A percentile compares a stretch with the other conserved stretches of the same genome.
Conservation (phyloP, 1,139 yeast species). For the Pichia sorboxylosa region DNA sequence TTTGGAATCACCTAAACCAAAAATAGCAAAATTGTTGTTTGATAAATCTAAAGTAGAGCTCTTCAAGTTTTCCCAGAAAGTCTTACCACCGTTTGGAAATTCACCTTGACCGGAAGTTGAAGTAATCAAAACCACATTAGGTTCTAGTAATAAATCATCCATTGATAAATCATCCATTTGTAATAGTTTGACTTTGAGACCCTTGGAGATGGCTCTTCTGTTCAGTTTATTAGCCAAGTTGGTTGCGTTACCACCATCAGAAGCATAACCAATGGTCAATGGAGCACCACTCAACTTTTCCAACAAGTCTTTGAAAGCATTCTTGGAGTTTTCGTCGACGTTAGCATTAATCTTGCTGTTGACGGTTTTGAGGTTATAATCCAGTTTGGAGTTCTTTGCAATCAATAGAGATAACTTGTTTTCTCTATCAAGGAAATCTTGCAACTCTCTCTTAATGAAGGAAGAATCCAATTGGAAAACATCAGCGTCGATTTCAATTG, state of each 20-base stretch:
- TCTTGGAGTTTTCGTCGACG: constrained; percentile 46
- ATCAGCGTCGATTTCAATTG: constrained; percentile 33
- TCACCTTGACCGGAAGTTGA: constrained; percentile 98
- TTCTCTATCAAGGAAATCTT: constrained; percentile 78
- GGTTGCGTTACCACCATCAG: constrained; percentile 93
- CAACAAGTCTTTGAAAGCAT: constrained; percentile 62
- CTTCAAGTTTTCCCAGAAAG: constrained; percentile 79
- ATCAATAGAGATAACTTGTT: constrained; percentile 74
- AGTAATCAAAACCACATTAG: constrained; percentile 68
- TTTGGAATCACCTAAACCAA: constrained; percentile 87
- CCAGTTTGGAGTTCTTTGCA: constrained; percentile 58
- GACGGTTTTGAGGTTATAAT: constrained; percentile 63
- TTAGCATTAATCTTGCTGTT: constrained; percentile 51
- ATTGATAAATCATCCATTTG: constrained; percentile 79
- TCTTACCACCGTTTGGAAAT: constrained; percentile 89
- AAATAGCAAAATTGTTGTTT: constrained; percentile 57
- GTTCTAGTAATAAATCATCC: constrained; percentile 74
- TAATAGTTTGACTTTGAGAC: constrained; percentile 63
- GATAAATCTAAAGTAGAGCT: constrained; percentile 66
- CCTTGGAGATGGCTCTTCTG: constrained; percentile 77
- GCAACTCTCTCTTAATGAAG: constrained; percentile 62
- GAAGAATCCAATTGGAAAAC: constrained; percentile 76
- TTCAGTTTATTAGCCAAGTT: constrained; percentile 70
- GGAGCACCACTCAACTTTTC: constrained; percentile 94
- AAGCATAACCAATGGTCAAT: constrained; percentile 77